Base-by-base conservation (phyloP, 129 eudicot species). In the Flaveria sonorensis region DNA sequence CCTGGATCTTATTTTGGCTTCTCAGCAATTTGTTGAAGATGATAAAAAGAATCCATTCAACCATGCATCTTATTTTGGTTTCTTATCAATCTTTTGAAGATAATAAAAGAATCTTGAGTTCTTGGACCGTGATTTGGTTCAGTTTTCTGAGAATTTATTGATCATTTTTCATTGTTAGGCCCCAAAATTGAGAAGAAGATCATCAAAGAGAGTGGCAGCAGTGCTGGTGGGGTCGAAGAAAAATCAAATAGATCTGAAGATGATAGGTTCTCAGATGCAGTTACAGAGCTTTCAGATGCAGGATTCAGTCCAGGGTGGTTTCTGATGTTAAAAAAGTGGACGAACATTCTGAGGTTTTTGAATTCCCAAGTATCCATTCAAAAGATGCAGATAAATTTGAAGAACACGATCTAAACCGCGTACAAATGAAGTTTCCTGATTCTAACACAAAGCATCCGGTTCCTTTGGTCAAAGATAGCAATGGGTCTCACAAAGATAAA, bases 251-350 rank as follows among this genome's bases (percentile, higher is more conserved):
- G 73, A 70, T 92, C 95, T 14, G 97, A 84, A 83, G 98, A 92
- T 71, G 98, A 88, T 26, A 68, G 82, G 55, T 93, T 83, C 79
- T 77, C 96, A 39, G 96, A 92, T 80, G 96, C 91, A 47, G 86
- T 55, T 36, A 83, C 91, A 10, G 98, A 90, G 14, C 90, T 92
- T 86, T 73, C 84, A 0, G 96, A 92, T 55, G 68, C 83, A 70
- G 84, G 84, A 30, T 7, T 77, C 68, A 87, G 87, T 76, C 85
- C 89, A 7, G 74, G 32, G 69, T 63, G 69, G 30, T 32, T 63
- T 63, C 69, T 63, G 74, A 71, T 18, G 68, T 24, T 30, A 40
- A n/a, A 15, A 48, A 81, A 32, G 78, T 30, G 51, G 64, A 60
- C 12, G 67, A 21, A 15, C 39, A 57, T 24, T 72, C 20, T 18